Base-by-base conservation (phyloP, 768 basidiomycete species). In the Collybiopsis luxurians region DNA sequence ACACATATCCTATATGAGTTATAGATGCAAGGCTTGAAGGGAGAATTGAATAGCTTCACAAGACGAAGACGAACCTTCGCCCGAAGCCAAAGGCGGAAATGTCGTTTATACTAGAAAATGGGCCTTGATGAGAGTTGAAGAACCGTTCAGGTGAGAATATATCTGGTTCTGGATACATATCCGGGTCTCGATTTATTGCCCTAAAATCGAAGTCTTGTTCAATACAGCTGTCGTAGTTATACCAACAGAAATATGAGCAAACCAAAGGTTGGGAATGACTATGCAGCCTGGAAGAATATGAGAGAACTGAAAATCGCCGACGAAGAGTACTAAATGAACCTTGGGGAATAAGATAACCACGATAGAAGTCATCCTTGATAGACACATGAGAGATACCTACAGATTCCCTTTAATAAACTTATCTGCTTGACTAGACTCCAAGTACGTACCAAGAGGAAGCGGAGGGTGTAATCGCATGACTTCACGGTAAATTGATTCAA, bases 321-420 rank as follows among this genome's bases (percentile, higher is more conserved):
- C n/a, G n/a, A n/a, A n/a, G n/a, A n/a, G n/a, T n/a, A n/a, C n/a
- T n/a, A n/a, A 34, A 34, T 6, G 31, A 13, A 51, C 50, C 50
- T 40, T 61, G 61, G 1, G 69, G 67, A 13, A 69, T 66, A 47
- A 58, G 55, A 55, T 63, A 61, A 1, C 67, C 69, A n/a, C 64
- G 50, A 40, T 69, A 70, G 40, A 58, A 60, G 36, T 69, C 68
- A 48, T 69, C 66, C 54, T 56, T 34, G 13, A 62, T 68, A n/a
- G 66, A 67, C 4, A 44, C 55, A 23, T 65, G 67, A 13, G 66
- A 65, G 2, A 55, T 61, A 17, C 38, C 63, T 51, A 12, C 23
- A 5, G 38, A 24, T 13, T 26, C 13, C 5, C 2, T 45, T 45
- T 23, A 34, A 34, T 6, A 5, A 34, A 13, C 31, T 34, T 13